phyloP scores from a whole-genome alignment of 768 basidiomycete species.

The Xanthoconium purpureum region DNA sequence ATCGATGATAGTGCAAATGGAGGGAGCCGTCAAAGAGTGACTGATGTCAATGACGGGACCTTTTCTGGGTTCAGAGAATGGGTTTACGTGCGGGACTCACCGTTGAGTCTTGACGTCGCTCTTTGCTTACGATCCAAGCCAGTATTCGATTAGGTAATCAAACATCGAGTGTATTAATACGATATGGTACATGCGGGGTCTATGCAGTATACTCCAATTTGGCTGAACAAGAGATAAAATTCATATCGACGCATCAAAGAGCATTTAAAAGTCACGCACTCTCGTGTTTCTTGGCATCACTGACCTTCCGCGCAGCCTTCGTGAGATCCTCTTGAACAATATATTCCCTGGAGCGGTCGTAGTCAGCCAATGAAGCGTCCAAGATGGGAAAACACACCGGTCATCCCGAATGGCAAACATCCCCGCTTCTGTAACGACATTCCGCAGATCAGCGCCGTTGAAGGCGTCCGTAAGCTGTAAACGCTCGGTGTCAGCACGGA shows the following conservation, averaged over 20 bases:
- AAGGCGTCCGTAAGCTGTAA: constrained; percentile 80
- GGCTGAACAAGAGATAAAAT: constrained; percentile 21
- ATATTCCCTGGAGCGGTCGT: constrained; percentile 58
- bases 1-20: neutral
- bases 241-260: constrained; percentile 1
- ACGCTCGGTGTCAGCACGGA: neutral
- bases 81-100: constrained; percentile 11
- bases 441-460: constrained; percentile 95
- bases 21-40: neutral
- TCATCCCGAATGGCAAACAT: constrained; percentile 99
- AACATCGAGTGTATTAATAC: neutral
- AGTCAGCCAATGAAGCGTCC: constrained; percentile 2
- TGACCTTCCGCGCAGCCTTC: constrained; percentile 93
- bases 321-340: constrained; percentile 92
- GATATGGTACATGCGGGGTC: constrained; percentile 26
- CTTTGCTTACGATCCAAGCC: no score
- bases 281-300: constrained; percentile 97
- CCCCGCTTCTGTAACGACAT: constrained; percentile 92
- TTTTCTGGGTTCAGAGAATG: constrained; percentile 1
- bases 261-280: constrained; percentile 49
- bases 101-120: neutral
- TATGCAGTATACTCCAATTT: constrained; percentile 46
- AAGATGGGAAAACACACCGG: constrained; percentile 45
- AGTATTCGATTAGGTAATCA: constrained; percentile 15
- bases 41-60: constrained; percentile 1